Percentiles rank a stretch among this genome's conserved stretches.
phyloP scores from a whole-genome alignment of 2,329 filamentous ascomycete species.

The Botryotinia convoluta region DNA sequence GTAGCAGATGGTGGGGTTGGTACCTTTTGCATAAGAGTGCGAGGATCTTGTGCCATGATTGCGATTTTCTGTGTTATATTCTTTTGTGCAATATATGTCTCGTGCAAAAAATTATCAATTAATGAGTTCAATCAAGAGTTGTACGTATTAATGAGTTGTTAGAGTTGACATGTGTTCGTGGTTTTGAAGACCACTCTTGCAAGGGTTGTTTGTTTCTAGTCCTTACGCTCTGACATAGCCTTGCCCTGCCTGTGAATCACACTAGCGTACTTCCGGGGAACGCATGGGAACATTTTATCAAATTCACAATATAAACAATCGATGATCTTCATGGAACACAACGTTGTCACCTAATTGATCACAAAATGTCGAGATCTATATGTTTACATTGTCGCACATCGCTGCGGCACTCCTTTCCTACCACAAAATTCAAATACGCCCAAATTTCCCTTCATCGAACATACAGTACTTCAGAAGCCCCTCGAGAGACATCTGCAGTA shows the following conservation, averaged over 20 bases:
- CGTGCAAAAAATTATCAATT: not conserved
- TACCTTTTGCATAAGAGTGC: slow-evolving; percentile 76
- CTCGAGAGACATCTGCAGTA: not conserved
- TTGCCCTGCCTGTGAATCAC: slow-evolving; percentile 5
- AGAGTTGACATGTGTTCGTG: slow-evolving; percentile 21
- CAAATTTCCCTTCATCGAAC: not conserved
- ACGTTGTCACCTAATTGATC: not conserved
- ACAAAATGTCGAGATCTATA: slow-evolving; percentile 15
- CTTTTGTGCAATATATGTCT: not conserved
- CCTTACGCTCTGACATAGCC: slow-evolving; percentile 9
- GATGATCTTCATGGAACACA: not conserved
- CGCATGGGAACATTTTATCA: slow-evolving; percentile 1
- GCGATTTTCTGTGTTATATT: not conserved
- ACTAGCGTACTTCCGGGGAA: not conserved
- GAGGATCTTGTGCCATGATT: slow-evolving; percentile 72
- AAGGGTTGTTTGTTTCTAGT: slow-evolving; percentile 10
- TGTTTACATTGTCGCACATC: slow-evolving; percentile 29
- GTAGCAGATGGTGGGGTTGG: slow-evolving; percentile 35
- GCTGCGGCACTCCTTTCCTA: slow-evolving; percentile 6
- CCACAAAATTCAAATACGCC: not conserved
- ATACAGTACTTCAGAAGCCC: slow-evolving; percentile 3
- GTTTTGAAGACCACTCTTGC: slow-evolving; percentile 7
- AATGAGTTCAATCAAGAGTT: slow-evolving; percentile 40
- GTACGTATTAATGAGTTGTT: slow-evolving; percentile 53
- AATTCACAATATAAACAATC: not conserved